phyloP scores from a whole-genome alignment of 2,329 filamentous ascomycete species.

The Akanthomyces uredinophilus region DNA sequence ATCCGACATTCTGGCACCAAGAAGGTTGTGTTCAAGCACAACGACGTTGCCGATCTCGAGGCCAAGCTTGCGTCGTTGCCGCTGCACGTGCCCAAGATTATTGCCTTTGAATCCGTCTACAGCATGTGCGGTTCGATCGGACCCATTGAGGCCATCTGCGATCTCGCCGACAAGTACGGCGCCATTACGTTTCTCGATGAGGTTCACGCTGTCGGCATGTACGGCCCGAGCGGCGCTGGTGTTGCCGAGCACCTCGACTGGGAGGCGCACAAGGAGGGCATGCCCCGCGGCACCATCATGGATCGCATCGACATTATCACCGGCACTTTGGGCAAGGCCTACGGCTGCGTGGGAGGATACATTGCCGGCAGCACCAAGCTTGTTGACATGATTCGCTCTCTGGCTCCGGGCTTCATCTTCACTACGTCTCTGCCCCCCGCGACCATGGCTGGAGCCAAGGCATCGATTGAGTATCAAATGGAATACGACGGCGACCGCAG shows the following conservation, averaged over 20 bases:
- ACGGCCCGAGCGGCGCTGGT: slow-evolving; percentile 89
- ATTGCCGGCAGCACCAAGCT: slow-evolving; percentile 85
- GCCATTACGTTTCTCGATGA: slow-evolving; percentile 97
- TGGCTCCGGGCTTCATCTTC: slow-evolving; percentile 97
- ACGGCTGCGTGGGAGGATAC: slow-evolving; percentile 95
- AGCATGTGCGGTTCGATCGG: slow-evolving; percentile 99
- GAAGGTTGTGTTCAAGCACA: slow-evolving; percentile 99
- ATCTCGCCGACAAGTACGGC: slow-evolving; percentile 94
- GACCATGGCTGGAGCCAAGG: slow-evolving; percentile 89
- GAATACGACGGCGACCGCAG: slow-evolving; percentile 77
- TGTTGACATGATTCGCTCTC: slow-evolving; percentile 87
- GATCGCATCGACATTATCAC: slow-evolving; percentile 98
- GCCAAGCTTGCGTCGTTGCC: slow-evolving; percentile 86
- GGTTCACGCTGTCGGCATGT: slow-evolving; percentile 99
- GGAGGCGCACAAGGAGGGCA: slow-evolving; percentile 72
- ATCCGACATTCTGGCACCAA: slow-evolving; percentile 95
- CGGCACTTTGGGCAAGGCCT: slow-evolving; percentile 93
- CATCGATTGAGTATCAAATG: slow-evolving; percentile 93
- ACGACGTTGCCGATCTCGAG: slow-evolving; percentile 89
- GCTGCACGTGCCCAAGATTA: slow-evolving; percentile 85
- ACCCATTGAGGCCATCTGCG: slow-evolving; percentile 92
- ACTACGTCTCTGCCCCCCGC: slow-evolving; percentile 94
- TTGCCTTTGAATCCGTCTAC: slow-evolving; percentile 97
- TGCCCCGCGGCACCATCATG: slow-evolving; percentile 78
- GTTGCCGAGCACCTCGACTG: slow-evolving; percentile 97